Conservation (phyloP, 805 yeast species). For the Saccharomyces jurei region DNA sequence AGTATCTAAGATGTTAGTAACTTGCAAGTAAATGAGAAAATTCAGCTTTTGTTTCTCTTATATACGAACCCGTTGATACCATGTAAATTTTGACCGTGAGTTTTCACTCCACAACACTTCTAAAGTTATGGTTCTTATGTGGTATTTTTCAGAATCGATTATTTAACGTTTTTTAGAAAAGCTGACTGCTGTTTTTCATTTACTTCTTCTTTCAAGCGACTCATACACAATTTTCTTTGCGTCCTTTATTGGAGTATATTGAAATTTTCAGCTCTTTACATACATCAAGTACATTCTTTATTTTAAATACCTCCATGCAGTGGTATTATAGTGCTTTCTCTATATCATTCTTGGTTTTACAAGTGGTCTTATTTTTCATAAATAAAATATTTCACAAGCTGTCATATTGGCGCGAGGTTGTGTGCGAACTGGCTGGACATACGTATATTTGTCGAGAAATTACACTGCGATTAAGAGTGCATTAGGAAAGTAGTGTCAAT, state of each 20-base stretch:
- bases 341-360: background rate
- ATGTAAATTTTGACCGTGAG: background rate
- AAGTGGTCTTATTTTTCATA: background rate
- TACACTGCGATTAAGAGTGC: background rate
- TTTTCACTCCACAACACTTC: background rate
- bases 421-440: background rate
- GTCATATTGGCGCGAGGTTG: background rate
- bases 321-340: background rate
- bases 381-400: background rate
- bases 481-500: background rate
- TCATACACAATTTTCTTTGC: background rate
- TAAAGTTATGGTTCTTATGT: background rate
- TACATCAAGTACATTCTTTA: background rate
- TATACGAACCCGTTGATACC: background rate
- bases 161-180: background rate
- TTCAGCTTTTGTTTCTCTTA: background rate
- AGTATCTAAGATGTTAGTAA: conserved; percentile 84
- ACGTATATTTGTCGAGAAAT: background rate
- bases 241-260: background rate
- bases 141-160: background rate
- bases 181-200: background rate
- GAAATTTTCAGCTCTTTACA: background rate
- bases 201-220: background rate
- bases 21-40: conserved; percentile 45
- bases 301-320: background rate